These are phyloP conservation scores for Zygosaccharomyces rouxii DNA, from an alignment of 805 yeast species.

Conservation along the genomic window DNA sequence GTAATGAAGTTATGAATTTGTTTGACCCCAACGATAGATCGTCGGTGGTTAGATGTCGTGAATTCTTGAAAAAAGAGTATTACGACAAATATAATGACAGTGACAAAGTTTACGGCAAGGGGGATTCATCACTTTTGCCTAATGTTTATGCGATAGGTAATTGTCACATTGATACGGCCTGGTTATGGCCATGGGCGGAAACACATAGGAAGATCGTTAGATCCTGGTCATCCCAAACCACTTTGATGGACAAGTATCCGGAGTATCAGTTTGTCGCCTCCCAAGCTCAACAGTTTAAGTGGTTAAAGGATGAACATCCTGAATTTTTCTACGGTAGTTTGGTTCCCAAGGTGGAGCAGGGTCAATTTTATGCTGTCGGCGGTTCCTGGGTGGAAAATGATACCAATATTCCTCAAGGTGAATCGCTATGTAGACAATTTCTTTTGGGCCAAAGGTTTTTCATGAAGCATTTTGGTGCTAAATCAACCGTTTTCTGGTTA, in stretches of 20 bases:
- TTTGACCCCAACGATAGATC: slow-evolving; percentile 68
- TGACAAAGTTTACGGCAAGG: slow-evolving; percentile 55
- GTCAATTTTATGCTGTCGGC: slow-evolving; percentile 85
- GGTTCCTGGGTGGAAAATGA: slow-evolving; percentile 99
- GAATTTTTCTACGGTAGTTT: slow-evolving; percentile 61
- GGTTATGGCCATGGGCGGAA: slow-evolving; percentile 99
- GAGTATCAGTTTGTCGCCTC: slow-evolving; percentile 94
- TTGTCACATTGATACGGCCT: slow-evolving; percentile 96
- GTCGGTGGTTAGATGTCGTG: slow-evolving; percentile 58
- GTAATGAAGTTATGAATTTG: slow-evolving; percentile 74
- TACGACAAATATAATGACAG: slow-evolving; percentile 66
- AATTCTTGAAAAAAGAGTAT: slow-evolving; percentile 51
- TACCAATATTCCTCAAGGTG: slow-evolving; percentile 94
- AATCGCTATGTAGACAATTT: slow-evolving; percentile 82
- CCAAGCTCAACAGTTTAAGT: slow-evolving; percentile 92
- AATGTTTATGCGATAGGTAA: slow-evolving; percentile 86
- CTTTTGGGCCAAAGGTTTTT: slow-evolving; percentile 86
- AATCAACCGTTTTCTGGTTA: slow-evolving; percentile 81
- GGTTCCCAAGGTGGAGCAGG: slow-evolving; percentile 55
- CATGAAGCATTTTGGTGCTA: slow-evolving; percentile 69
- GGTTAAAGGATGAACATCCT: slow-evolving; percentile 88
- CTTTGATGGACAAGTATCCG: slow-evolving; percentile 79
- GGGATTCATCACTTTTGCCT: slow-evolving; percentile 34
- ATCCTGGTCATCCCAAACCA: slow-evolving; percentile 91
- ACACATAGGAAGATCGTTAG: slow-evolving; percentile 88